Evolutionary conservation across 2,329 filamentous ascomycete genomes (phyloP).

Genomic region (Claviceps maximensis): DNA sequence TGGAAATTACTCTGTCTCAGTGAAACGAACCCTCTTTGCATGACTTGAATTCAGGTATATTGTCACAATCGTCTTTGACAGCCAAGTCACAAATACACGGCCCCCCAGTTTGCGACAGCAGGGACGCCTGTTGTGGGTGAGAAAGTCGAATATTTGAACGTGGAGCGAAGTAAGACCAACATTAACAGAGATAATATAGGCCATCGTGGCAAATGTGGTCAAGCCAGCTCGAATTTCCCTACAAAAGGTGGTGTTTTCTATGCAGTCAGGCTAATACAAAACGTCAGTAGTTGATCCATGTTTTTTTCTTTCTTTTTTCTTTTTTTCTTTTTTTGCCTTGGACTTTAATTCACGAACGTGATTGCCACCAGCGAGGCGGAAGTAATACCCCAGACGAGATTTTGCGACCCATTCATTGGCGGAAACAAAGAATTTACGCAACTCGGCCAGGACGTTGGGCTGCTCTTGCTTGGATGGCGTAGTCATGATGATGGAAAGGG

Average conservation of each 20-base stretch:
- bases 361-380: slow-evolving; percentile 3
- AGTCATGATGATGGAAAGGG: background rate
- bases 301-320: background rate
- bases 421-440: slow-evolving; percentile 45
- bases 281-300: background rate
- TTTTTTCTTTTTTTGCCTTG: background rate
- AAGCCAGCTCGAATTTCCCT: slow-evolving; percentile 68
- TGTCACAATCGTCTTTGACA: slow-evolving; percentile 33
- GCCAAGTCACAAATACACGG: slow-evolving; percentile 53
- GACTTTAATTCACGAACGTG: slow-evolving; percentile 1
- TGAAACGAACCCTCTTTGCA: slow-evolving; percentile 32
- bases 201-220: slow-evolving; percentile 72
- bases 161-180: slow-evolving; percentile 22
- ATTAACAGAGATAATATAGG: slow-evolving; percentile 70
- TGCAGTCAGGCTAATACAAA: slow-evolving; percentile 44
- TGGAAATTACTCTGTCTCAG: too few species aligned
- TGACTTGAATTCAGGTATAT: slow-evolving; percentile 27
- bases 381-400: slow-evolving; percentile 5
- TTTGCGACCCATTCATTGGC: slow-evolving; percentile 2
- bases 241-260: slow-evolving; percentile 57
- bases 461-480: slow-evolving; percentile 2
- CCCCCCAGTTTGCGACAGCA: slow-evolving; percentile 64
- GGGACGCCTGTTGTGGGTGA: slow-evolving; percentile 40
- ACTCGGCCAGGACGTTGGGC: slow-evolving; percentile 7
- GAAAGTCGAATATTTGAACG: background rate